These are phyloP conservation scores for Antitrichia curtipendula DNA, from an alignment of 225 moss, liverwort and hornwort species.

Conservation along the genomic window DNA sequence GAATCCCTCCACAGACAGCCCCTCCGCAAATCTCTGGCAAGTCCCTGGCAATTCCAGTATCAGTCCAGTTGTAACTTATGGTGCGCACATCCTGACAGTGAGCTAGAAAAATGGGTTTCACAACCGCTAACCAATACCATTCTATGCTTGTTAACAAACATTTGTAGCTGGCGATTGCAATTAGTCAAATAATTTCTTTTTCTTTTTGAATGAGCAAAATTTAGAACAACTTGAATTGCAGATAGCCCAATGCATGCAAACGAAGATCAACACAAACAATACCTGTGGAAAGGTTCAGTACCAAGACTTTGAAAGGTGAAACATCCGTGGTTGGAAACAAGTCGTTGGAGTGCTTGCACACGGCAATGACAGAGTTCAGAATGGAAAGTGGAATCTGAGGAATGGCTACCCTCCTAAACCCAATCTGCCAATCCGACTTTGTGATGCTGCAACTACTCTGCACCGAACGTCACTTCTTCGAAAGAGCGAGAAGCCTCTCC, in stretches of 20 bases:
- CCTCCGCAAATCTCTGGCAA: too few species aligned
- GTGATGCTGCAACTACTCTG: too few species aligned
- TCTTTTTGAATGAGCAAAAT: not conserved
- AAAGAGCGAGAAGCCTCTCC: too few species aligned
- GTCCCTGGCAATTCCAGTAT: too few species aligned
- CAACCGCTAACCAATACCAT: not conserved
- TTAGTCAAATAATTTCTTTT: too few species aligned
- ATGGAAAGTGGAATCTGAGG: slow-evolving; percentile 77
- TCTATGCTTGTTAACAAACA: not conserved
- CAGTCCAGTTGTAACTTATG: not conserved
- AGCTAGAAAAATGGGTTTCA: not conserved
- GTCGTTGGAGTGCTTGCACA: slow-evolving; percentile 70
- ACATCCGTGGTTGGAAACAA: slow-evolving; percentile 60
- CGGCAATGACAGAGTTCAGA: slow-evolving; percentile 79
- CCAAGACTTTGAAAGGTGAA: slow-evolving; percentile 50
- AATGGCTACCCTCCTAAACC: slow-evolving; percentile 60
- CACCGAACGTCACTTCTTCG: too few species aligned
- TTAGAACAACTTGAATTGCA: not conserved
- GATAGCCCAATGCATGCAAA: not conserved
- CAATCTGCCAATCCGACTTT: slow-evolving; percentile 55
- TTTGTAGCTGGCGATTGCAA: not conserved
- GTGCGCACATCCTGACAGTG: not conserved
- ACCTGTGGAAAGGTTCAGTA: not conserved
- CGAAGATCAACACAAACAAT: not conserved
- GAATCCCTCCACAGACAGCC: too few species aligned